Evolutionary conservation across 345 rosid genomes (phyloP).

Genomic region (Pelargonium nanum): DNA sequence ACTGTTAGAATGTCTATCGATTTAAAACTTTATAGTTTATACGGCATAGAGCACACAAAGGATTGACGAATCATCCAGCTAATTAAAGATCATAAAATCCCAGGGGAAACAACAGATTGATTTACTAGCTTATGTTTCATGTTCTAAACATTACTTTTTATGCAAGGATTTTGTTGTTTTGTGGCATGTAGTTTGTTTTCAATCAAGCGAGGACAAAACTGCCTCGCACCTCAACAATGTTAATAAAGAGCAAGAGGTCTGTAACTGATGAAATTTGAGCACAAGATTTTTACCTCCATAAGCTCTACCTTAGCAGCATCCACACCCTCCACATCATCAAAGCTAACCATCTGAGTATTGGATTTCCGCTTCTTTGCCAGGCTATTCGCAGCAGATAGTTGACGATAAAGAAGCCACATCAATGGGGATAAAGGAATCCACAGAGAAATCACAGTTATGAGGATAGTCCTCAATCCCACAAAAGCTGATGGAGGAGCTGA

Average conservation of each 20-base stretch:
- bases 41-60: background rate
- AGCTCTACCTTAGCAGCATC: constrained; percentile 89
- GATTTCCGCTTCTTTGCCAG: constrained; percentile 66
- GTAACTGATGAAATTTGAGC: constrained; percentile 2
- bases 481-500: constrained; percentile 83
- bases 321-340: constrained; percentile 94
- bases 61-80: too few species aligned
- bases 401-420: constrained; percentile 96
- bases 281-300: constrained; percentile 50
- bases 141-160: background rate
- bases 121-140: background rate
- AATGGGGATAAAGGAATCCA: constrained; percentile 91
- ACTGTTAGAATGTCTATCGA: background rate
- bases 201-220: background rate
- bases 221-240: constrained; percentile 1
- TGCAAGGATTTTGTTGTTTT: background rate
- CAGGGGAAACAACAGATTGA: background rate
- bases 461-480: constrained; percentile 52
- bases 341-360: constrained; percentile 47
- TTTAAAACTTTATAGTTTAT: background rate
- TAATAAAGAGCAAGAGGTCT: background rate
- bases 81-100: background rate
- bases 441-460: constrained; percentile 59
- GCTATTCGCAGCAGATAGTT: constrained; percentile 76
- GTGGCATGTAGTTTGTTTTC: background rate